Conservation (phyloP, 305 asterid species). For the Solanum aculeatissimum region DNA sequence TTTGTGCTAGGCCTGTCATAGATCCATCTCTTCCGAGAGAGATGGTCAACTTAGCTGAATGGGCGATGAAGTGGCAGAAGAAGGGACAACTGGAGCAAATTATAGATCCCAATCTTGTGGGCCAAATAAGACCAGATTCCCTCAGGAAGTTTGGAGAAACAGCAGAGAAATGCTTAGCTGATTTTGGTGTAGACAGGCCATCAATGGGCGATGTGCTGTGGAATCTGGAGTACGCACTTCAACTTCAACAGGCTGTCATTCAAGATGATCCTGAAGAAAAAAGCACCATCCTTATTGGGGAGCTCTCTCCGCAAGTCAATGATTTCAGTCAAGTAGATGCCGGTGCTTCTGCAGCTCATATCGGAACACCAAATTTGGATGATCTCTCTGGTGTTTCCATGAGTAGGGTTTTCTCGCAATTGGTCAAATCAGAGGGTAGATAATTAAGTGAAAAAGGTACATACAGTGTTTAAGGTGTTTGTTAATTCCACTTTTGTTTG, state of each 20-base stretch:
- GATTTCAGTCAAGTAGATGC: constrained; percentile 18
- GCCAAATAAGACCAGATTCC: constrained; percentile 46
- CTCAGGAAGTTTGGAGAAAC: constrained; percentile 56
- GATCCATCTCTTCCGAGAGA: constrained; percentile 66
- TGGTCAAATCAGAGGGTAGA: constrained; percentile 64
- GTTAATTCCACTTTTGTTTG: background rate
- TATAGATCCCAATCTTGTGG: constrained; percentile 36
- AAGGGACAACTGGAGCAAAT: constrained; percentile 43
- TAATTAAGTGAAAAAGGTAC: constrained; percentile 4
- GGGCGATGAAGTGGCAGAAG: constrained; percentile 65
- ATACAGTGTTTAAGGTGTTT: background rate
- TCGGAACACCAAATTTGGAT: constrained; percentile 30
- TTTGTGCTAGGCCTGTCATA: constrained; percentile 68
- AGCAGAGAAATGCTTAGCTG: constrained; percentile 69
- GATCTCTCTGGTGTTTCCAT: constrained; percentile 53
- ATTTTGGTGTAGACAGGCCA: constrained; percentile 59
- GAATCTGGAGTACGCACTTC: constrained; percentile 67
- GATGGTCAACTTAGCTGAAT: constrained; percentile 68
- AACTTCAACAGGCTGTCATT: constrained; percentile 47
- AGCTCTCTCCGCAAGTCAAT: constrained; percentile 32
- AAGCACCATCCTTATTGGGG: constrained; percentile 33
- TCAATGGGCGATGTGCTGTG: constrained; percentile 68
- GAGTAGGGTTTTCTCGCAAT: constrained; percentile 62
- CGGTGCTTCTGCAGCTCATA: constrained; percentile 14
- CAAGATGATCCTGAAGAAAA: constrained; percentile 46